Base-by-base conservation (phyloP, 1,284 basidiomycete species). In the Fomitopsis schrenkii region DNA sequence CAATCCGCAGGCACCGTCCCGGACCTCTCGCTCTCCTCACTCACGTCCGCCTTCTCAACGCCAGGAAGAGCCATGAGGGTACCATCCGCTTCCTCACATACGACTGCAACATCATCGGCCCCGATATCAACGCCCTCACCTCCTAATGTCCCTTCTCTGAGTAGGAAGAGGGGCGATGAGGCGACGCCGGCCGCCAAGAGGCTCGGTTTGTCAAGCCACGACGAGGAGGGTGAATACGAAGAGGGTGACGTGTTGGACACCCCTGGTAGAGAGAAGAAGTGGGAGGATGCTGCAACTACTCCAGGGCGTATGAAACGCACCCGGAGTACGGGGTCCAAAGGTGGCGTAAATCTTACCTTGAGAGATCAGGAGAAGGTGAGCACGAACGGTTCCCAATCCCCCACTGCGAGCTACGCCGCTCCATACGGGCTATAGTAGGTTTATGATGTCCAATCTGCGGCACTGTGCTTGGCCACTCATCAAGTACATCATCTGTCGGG, bases 351-450 rank as follows among this genome's bases (percentile, higher is more conserved):
- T 30, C 79, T 97, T 67, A 96, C 95, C 0, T 80, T 98, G 15
- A 82, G 94, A 9, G 95, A 97, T 73, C 95, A 98, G 74, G 95
- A 97, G 77, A 95, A 97, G 84, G 95, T 94, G 69, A 61, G 82
- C 75, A 15, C 22, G 22, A 22, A 22, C 22, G 22, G 22, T 60
- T 1, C 26, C 44, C 12, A 15, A 7, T 3, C 4, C 15, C 46
- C 40, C 52, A 28, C 9, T 50, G 9, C 38, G 28, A 40, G 38
- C 38, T 40, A 7, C 38, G 38, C 38, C 38, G 38, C 38, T 40
- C 30, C 1, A 0, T 33, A 33, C 8, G 30, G 38, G 38, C 12
- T 40, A 0, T 1, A 10, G 14, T 15, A 40, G 12, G 3, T 4
- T 40, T 10, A 10, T 14, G 38, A 33, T 40, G 5, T 14, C 9